A percentile compares a stretch with the other conserved stretches of the same genome.
phyloP scores from a whole-genome alignment of 2,329 filamentous ascomycete species.

The Hirsutella minnesotensis region DNA sequence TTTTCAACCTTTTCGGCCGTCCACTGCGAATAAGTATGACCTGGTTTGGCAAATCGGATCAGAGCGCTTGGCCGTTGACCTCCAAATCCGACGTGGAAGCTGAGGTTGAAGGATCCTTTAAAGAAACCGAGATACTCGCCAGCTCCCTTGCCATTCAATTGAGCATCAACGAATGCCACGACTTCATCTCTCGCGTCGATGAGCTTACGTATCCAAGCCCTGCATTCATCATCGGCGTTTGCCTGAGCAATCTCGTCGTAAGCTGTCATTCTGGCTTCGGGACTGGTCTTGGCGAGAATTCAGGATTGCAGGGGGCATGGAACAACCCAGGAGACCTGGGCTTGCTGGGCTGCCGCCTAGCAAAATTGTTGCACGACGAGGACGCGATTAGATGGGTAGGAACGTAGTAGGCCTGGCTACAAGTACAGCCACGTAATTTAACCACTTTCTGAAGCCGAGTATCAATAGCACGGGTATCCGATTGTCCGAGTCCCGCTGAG shows the following conservation, averaged over 20 bases:
- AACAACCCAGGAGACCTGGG: too few species aligned
- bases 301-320: too few species aligned
- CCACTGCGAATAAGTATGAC: constrained; percentile 7
- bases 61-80: constrained; percentile 4
- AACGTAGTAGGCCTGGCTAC: too few species aligned
- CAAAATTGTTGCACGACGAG: too few species aligned
- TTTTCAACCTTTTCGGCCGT: constrained; percentile 18
- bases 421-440: too few species aligned
- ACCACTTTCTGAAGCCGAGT: too few species aligned
- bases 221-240: constrained; percentile 11
- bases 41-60: constrained; percentile 15
- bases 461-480: too few species aligned
- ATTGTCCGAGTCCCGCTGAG: too few species aligned
- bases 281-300: too few species aligned
- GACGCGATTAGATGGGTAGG: too few species aligned
- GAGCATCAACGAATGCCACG: constrained; percentile 10
- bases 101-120: constrained; percentile 3
- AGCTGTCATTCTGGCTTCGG: not conserved
- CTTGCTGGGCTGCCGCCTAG: too few species aligned
- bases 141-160: constrained; percentile 5
- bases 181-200: constrained; percentile 11
- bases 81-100: not conserved
- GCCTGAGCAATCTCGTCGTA: constrained; percentile 10
- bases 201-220: constrained; percentile 9
- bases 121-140: constrained; percentile 12